phyloP scores from a whole-genome alignment of 1,284 basidiomycete species.

The Xerocomus amazonicus region DNA sequence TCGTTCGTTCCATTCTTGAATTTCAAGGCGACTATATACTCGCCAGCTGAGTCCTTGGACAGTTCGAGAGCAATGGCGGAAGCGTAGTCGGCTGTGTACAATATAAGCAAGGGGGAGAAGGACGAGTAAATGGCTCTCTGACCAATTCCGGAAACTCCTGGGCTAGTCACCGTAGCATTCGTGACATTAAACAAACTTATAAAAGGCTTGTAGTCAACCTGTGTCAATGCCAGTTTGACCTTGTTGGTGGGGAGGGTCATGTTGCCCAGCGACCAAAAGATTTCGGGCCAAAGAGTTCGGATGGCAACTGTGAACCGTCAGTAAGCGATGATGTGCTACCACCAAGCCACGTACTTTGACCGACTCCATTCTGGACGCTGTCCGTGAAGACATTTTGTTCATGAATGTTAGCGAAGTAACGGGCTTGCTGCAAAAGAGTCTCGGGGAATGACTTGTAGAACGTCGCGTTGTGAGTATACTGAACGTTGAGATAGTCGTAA shows the following conservation, averaged over 20 bases:
- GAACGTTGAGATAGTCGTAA: slow-evolving; percentile 51
- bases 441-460: slow-evolving; percentile 35
- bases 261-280: slow-evolving; percentile 40
- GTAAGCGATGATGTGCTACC: neutral
- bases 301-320: slow-evolving; percentile 29
- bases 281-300: slow-evolving; percentile 42
- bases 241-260: slow-evolving; percentile 39
- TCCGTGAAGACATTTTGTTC: slow-evolving; percentile 48
- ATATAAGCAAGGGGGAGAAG: slow-evolving; percentile 1
- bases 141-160: slow-evolving; percentile 37
- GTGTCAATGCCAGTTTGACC: slow-evolving; percentile 43
- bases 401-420: slow-evolving; percentile 48
- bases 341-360: slow-evolving; percentile 38
- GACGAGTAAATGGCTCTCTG: slow-evolving; percentile 4
- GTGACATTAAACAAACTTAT: slow-evolving; percentile 49
- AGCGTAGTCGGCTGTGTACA: slow-evolving; percentile 46
- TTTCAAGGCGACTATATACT: slow-evolving; percentile 34
- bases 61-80: slow-evolving; percentile 45
- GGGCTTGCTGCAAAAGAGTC: slow-evolving; percentile 37
- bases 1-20: slow-evolving; percentile 51
- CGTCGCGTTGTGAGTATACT: slow-evolving; percentile 46
- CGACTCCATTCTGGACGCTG: slow-evolving; percentile 36
- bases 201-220: slow-evolving; percentile 52
- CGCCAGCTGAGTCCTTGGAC: slow-evolving; percentile 22
- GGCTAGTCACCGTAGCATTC: slow-evolving; percentile 33